phyloP scores from a whole-genome alignment of 2,329 filamentous ascomycete species.

The Tolypocladium ovalisporum region DNA sequence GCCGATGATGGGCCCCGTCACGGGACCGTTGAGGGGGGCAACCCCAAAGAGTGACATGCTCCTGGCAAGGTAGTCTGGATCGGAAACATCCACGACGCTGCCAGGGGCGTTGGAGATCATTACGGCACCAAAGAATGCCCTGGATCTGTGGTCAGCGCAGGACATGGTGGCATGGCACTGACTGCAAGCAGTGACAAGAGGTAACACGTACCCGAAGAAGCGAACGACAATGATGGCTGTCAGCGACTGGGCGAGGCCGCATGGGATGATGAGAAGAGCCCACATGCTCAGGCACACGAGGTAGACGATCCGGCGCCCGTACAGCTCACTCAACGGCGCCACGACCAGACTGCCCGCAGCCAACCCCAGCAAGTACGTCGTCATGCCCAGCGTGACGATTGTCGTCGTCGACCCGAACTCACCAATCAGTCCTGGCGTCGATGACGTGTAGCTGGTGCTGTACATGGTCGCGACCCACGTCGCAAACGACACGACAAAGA shows the following conservation, averaged over 20 bases:
- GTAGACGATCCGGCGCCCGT: slow-evolving; percentile 59
- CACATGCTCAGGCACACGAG: slow-evolving; percentile 54
- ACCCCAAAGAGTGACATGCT: slow-evolving; percentile 60
- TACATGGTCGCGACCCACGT: slow-evolving; percentile 53
- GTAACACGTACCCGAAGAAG: slow-evolving; percentile 52
- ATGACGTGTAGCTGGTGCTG: slow-evolving; percentile 69
- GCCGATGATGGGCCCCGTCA: slow-evolving; percentile 43
- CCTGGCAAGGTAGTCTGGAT: slow-evolving; percentile 70
- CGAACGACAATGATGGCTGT: slow-evolving; percentile 58
- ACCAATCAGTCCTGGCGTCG: slow-evolving; percentile 54
- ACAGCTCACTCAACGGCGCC: slow-evolving; percentile 64
- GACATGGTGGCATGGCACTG: not conserved
- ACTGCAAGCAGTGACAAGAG: not conserved
- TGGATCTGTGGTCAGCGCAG: not conserved
- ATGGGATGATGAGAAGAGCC: slow-evolving; percentile 59
- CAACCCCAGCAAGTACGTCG: slow-evolving; percentile 67
- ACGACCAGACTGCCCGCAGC: slow-evolving; percentile 61
- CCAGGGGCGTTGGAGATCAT: slow-evolving; percentile 80
- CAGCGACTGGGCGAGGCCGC: slow-evolving; percentile 57
- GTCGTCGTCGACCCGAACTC: slow-evolving; percentile 53
- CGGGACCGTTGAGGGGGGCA: slow-evolving; percentile 70
- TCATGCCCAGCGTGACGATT: slow-evolving; percentile 64
- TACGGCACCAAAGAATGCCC: slow-evolving; percentile 50
- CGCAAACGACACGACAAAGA: slow-evolving; percentile 33
- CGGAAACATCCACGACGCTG: slow-evolving; percentile 72